Percentiles rank a stretch among this genome's conserved stretches.
Conservation (phyloP, 495 filamentous ascomycete species). For the Tuber calosporum region DNA sequence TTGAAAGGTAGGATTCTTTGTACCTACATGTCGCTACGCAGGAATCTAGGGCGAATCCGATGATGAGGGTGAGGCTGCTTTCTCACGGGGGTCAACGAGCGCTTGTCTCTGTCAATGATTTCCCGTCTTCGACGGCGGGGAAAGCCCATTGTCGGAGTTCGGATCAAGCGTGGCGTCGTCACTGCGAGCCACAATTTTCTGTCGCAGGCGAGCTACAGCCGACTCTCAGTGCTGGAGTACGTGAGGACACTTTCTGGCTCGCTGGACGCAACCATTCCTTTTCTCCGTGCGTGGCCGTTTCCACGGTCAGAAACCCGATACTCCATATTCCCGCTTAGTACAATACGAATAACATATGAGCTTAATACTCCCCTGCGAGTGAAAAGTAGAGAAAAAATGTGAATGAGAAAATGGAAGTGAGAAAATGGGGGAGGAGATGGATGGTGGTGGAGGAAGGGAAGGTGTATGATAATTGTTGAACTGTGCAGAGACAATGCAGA, state of each 20-base stretch:
- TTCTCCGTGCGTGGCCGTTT: not conserved
- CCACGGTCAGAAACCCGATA: conserved; percentile 1
- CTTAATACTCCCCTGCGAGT: not conserved
- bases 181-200: not conserved
- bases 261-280: not conserved
- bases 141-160: not conserved
- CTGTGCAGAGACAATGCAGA: conserved; percentile 1
- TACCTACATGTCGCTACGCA: not conserved
- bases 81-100: not conserved
- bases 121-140: not conserved
- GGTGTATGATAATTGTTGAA: conserved; percentile 6
- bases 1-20: not conserved
- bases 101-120: not conserved
- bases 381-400: not conserved
- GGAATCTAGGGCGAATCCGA: not conserved
- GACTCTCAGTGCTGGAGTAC: not conserved
- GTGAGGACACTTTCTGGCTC: not conserved
- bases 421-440: not conserved
- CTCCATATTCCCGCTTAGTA: not conserved
- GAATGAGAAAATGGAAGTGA: not conserved
- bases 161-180: not conserved
- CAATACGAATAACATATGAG: not conserved
- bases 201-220: not conserved
- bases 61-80: not conserved
- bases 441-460: conserved; percentile 2